These are phyloP conservation scores for Penicillium riverlandense DNA, from an alignment of 495 filamentous ascomycete genomes.

Conservation along the genomic window DNA sequence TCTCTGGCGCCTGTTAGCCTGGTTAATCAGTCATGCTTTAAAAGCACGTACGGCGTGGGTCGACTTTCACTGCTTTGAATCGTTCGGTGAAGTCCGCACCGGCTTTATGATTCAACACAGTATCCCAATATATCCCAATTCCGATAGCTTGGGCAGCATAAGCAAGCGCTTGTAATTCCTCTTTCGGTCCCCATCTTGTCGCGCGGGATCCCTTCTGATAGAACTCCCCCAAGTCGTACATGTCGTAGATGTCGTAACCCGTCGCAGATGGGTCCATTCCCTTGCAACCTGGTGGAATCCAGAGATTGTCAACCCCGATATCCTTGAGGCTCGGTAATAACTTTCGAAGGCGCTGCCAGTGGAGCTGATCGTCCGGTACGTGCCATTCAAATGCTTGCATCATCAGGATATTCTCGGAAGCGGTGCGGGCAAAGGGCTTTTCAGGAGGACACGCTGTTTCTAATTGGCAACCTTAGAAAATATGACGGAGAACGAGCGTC, in stretches of 20 bases:
- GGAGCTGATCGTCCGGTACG: conserved; percentile 53
- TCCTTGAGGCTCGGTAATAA: conserved; percentile 48
- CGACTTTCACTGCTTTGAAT: conserved; percentile 54
- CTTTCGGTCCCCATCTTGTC: conserved; percentile 70
- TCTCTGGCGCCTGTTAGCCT: conserved; percentile 27
- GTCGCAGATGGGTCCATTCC: conserved; percentile 54
- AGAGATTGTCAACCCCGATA: conserved; percentile 59
- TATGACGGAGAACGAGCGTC: not conserved
- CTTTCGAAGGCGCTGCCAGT: conserved; percentile 54
- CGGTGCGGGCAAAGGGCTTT: conserved; percentile 26
- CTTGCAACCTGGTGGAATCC: conserved; percentile 72
- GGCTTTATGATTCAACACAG: conserved; percentile 71
- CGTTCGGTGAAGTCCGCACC: conserved; percentile 57
- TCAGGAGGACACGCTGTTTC: conserved; percentile 22
- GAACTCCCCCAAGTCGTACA: conserved; percentile 73
- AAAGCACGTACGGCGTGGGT: conserved; percentile 36
- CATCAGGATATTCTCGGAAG: conserved; percentile 51
- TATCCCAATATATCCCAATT: conserved; percentile 64
- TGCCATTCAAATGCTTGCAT: conserved; percentile 75
- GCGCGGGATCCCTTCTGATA: conserved; percentile 57
- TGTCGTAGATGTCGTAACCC: conserved; percentile 73
- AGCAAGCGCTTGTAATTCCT: conserved; percentile 50
- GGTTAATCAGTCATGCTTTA: not conserved
- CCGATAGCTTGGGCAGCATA: conserved; percentile 42
- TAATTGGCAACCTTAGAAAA: not conserved